Conservation (phyloP, 192 early-diverging fungal genomes). For the Gryganskiella cystojenkinii region DNA sequence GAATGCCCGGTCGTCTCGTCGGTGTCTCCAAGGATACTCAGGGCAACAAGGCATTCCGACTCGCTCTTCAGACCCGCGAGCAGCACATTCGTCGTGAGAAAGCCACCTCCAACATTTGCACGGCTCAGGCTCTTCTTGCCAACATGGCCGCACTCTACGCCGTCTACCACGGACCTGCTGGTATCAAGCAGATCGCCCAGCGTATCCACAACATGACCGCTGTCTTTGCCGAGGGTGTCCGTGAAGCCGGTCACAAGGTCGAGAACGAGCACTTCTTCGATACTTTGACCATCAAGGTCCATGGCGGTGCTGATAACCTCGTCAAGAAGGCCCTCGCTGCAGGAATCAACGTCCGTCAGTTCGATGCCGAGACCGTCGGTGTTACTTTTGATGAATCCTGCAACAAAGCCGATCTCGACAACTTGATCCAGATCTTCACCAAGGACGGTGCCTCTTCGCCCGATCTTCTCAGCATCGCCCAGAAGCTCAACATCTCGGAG, state of each 20-base stretch:
- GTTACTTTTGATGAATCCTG: slow-evolving; percentile 96
- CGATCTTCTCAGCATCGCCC: slow-evolving; percentile 55
- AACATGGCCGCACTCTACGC: slow-evolving; percentile 99
- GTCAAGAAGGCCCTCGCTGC: slow-evolving; percentile 76
- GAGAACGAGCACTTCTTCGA: slow-evolving; percentile 94
- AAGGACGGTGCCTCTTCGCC: slow-evolving; percentile 65
- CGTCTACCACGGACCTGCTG: slow-evolving; percentile 97
- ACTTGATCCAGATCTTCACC: slow-evolving; percentile 84
- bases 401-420: slow-evolving; percentile 81
- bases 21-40: slow-evolving; percentile 94
- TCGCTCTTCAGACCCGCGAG: slow-evolving; percentile 97
- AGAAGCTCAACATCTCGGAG: slow-evolving; percentile 63
- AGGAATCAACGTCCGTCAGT: slow-evolving; percentile 90
- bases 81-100: slow-evolving; percentile 99
- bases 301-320: slow-evolving; percentile 68
- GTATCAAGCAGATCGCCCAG: slow-evolving; percentile 89
- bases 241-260: slow-evolving; percentile 79
- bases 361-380: slow-evolving; percentile 80
- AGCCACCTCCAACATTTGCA: slow-evolving; percentile 99
- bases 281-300: slow-evolving; percentile 88
- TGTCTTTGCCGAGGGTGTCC: slow-evolving; percentile 82
- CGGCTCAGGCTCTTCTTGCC: slow-evolving; percentile 97
- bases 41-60: slow-evolving; percentile 91
- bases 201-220: slow-evolving; percentile 93
- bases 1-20: slow-evolving; percentile 95